Evolutionary conservation across 768 basidiomycete species (phyloP).

Genomic region (Termitomyces sp.): DNA sequence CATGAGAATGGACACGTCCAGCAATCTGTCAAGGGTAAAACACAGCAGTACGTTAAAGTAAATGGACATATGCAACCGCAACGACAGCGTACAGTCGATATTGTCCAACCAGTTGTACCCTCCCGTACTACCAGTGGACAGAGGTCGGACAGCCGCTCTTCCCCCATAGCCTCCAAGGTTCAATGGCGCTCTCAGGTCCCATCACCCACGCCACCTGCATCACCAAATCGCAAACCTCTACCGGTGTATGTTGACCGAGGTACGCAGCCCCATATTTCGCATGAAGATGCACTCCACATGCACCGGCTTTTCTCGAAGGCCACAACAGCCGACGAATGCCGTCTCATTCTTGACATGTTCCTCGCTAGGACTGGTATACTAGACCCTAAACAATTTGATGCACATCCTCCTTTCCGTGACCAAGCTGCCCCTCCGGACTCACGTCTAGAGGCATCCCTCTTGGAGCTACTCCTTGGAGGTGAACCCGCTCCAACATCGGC

Average conservation of each 20-base stretch:
- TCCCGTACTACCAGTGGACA: not conserved
- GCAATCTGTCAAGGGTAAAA: not conserved
- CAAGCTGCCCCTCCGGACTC: constrained; percentile 18
- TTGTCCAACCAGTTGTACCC: not conserved
- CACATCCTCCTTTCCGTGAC: constrained; percentile 23
- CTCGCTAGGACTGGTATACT: constrained; percentile 53
- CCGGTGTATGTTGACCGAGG: constrained; percentile 11
- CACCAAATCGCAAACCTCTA: constrained; percentile 14
- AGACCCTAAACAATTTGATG: constrained; percentile 24
- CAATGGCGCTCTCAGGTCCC: not conserved
- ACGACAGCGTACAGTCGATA: constrained; percentile 1
- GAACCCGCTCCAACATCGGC: constrained; percentile 7
- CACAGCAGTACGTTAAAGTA: not conserved
- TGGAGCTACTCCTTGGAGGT: constrained; percentile 40
- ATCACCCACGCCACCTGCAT: constrained; percentile 1
- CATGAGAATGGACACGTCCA: constrained; percentile 4
- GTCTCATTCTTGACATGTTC: constrained; percentile 79
- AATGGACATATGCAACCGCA: not conserved
- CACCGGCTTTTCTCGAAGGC: constrained; percentile 62
- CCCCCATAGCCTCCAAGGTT: not conserved
- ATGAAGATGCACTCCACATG: constrained; percentile 56
- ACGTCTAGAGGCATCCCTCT: constrained; percentile 41
- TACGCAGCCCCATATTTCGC: constrained; percentile 23
- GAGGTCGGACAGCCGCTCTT: not conserved
- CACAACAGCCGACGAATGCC: constrained; percentile 76